Conservation (phyloP, 352 stramenopile genomes). For the Aphanomyces stellatus region DNA sequence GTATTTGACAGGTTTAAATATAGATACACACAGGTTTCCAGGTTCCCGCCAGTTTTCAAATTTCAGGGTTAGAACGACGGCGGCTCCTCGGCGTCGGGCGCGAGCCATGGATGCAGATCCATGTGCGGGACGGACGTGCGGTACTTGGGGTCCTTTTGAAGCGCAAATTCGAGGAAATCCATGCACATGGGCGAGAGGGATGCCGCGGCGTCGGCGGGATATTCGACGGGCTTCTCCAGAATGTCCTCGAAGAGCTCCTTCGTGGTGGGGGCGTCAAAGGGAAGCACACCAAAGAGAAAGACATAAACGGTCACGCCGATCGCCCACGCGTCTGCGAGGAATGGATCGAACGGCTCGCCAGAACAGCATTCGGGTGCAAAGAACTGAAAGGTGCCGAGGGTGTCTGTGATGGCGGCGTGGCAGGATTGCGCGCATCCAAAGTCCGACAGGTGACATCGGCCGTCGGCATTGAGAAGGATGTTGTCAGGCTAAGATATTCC, state of each 20-base stretch:
- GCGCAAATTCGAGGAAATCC: slow-evolving; percentile 42
- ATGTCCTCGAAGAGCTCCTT: slow-evolving; percentile 82
- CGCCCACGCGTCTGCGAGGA: slow-evolving; percentile 79
- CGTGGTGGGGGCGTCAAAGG: slow-evolving; percentile 61
- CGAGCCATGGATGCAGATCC: slow-evolving; percentile 55
- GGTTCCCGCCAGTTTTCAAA: background rate
- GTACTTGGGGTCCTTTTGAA: slow-evolving; percentile 40
- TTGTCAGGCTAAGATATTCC: slow-evolving; percentile 82
- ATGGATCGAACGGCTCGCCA: slow-evolving; percentile 74
- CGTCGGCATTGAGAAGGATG: slow-evolving; percentile 67
- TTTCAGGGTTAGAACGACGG: slow-evolving; percentile 45
- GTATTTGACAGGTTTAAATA: background rate
- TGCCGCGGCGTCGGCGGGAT: slow-evolving; percentile 24
- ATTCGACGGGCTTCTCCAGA: slow-evolving; percentile 30
- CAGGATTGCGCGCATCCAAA: slow-evolving; percentile 74
- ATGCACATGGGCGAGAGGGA: slow-evolving; percentile 27
- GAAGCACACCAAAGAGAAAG: slow-evolving; percentile 74
- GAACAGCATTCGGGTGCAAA: slow-evolving; percentile 81
- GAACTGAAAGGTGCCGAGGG: slow-evolving; percentile 87
- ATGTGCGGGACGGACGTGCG: slow-evolving; percentile 46
- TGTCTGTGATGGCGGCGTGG: slow-evolving; percentile 44
- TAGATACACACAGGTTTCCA: background rate
- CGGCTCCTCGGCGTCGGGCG: slow-evolving; percentile 38
- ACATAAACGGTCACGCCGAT: slow-evolving; percentile 78
- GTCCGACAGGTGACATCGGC: slow-evolving; percentile 77